phyloP scores from a whole-genome alignment of 148 eudicot genomes.

The Chenopodium formosanum region DNA sequence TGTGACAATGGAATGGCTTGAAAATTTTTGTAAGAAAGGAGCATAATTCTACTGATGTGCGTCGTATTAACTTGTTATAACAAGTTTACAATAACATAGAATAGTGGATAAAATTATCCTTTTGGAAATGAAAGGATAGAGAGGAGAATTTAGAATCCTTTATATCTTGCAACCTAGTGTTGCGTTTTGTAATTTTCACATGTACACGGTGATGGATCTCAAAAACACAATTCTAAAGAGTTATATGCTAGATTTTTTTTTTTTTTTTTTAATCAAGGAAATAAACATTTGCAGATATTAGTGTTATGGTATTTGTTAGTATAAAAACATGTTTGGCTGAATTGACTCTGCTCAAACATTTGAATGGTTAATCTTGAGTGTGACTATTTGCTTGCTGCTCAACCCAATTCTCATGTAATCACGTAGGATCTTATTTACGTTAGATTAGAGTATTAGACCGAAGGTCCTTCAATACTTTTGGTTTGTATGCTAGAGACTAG shows the following conservation, averaged over 20 bases:
- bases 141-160: background rate
- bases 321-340: too few species aligned
- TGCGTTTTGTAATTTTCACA: background rate
- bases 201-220: background rate
- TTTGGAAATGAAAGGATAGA: background rate
- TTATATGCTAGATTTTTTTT: background rate
- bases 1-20: constrained; percentile 98
- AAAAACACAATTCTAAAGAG: background rate
- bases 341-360: too few species aligned
- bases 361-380: background rate
- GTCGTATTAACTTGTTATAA: background rate
- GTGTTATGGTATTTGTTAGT: background rate
- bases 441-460: too few species aligned
- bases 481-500: too few species aligned
- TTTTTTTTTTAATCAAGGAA: background rate
- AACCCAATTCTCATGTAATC: too few species aligned
- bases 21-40: constrained; percentile 66
- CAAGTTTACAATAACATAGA: background rate
- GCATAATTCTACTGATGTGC: background rate
- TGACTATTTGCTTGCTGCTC: background rate
- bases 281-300: background rate
- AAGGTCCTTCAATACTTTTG: too few species aligned
- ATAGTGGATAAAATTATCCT: background rate
- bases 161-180: background rate
- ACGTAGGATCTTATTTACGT: too few species aligned